Evolutionary conservation across 805 yeast species (phyloP).

Genomic region (Schizosaccharomyces octosporus): DNA sequence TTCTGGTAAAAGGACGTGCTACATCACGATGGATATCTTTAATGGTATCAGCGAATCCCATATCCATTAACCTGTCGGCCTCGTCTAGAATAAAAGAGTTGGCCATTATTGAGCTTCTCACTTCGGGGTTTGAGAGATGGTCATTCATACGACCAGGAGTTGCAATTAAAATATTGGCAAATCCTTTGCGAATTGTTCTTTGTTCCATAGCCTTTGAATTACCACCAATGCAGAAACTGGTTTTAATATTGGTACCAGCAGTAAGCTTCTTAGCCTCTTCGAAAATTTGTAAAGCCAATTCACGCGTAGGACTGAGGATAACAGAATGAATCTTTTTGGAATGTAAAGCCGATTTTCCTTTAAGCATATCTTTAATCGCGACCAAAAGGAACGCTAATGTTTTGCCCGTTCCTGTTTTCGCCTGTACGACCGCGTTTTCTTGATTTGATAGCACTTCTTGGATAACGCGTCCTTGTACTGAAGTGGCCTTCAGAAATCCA

Average conservation of each 20-base stretch:
- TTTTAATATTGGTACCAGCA: conserved; percentile 28
- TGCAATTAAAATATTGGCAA: conserved; percentile 75
- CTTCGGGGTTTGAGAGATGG: conserved; percentile 71
- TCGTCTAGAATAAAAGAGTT: conserved; percentile 85
- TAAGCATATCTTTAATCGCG: conserved; percentile 55
- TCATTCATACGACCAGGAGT: conserved; percentile 93
- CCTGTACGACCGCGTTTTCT: conserved; percentile 26
- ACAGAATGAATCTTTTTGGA: conserved; percentile 55
- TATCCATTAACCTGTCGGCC: conserved; percentile 85
- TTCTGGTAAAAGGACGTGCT: conserved; percentile 17
- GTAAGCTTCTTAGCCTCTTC: conserved; percentile 25
- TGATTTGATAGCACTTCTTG: not conserved
- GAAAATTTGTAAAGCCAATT: conserved; percentile 68
- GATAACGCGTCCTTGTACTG: not conserved
- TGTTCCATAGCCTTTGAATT: conserved; percentile 92
- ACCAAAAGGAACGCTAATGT: conserved; percentile 76
- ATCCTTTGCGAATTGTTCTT: conserved; percentile 82
- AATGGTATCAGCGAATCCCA: conserved; percentile 89
- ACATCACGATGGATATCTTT: conserved; percentile 27
- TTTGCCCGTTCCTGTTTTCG: conserved; percentile 92
- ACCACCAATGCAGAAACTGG: conserved; percentile 93
- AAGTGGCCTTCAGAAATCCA: not conserved
- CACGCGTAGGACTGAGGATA: conserved; percentile 77
- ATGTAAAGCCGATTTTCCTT: conserved; percentile 28
- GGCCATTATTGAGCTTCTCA: conserved; percentile 44